A percentile compares a stretch with the other conserved stretches of the same genome.
Conservation (phyloP, 2,329 filamentous ascomycete species). For the Penicillium sp. region DNA sequence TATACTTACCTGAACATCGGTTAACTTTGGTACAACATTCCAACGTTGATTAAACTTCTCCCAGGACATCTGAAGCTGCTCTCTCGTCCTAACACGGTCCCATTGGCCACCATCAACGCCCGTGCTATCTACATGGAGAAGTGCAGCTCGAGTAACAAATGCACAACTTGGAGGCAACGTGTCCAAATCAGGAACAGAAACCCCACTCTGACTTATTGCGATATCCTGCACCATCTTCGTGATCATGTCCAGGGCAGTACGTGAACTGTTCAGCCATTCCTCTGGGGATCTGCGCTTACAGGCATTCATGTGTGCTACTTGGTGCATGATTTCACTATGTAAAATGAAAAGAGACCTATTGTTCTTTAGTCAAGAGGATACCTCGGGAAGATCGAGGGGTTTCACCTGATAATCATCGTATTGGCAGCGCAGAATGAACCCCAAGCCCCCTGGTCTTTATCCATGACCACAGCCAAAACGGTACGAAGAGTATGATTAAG, state of each 20-base stretch:
- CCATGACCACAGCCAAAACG: conserved; percentile 12
- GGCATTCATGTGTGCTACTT: not conserved
- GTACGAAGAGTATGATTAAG: conserved; percentile 10
- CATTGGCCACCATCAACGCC: no score
- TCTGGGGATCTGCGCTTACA: conserved; percentile 6
- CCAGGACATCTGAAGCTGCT: not conserved
- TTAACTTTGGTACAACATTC: not conserved
- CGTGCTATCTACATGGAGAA: not conserved
- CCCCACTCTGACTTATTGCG: conserved; percentile 3
- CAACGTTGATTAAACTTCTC: conserved; percentile 1
- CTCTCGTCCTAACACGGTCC: not conserved
- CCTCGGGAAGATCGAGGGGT: not conserved
- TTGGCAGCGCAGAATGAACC: conserved; percentile 19
- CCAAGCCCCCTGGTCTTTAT: not conserved
- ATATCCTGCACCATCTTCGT: conserved; percentile 25
- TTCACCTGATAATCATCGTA: conserved; percentile 17
- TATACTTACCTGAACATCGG: no score
- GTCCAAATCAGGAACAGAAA: not conserved
- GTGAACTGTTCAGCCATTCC: conserved; percentile 11
- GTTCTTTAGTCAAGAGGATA: not conserved
- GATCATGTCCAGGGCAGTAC: conserved; percentile 21
- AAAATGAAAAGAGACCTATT: not conserved
- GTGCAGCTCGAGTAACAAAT: not conserved
- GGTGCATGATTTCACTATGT: conserved; percentile 7
- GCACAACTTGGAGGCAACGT: conserved; percentile 3